Base-by-base conservation (phyloP, 495 filamentous ascomycete genomes). In the Hyaloscypha variabilis region DNA sequence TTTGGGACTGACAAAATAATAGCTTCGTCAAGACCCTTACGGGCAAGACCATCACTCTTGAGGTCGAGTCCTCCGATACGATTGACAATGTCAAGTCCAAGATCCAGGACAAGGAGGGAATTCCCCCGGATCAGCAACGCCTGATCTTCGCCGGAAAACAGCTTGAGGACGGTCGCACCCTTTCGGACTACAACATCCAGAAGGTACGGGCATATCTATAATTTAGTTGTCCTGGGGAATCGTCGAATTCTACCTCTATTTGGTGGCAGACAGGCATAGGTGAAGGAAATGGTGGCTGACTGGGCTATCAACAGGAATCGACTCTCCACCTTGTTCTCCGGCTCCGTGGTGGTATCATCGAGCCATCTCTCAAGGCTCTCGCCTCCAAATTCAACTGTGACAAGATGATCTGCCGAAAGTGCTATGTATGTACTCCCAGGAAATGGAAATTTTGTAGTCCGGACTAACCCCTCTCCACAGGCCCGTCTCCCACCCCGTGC, bases 361-460 rank as follows among this genome's bases (percentile, higher is more conserved):
- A 99, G 86, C 95, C 95, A 74, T 97, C 93, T 73, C 88, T 99
- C 74, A 99, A 99, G 88, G 96, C 93, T 66, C 90, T 99, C 69
- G 95, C 95, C 71, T 91, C 88, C 83, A 97, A 97, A 86, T 98
- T 93, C 88, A 99, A 99, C 87, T 97, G 94, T 90, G 95, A 99
- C 68, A 99, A 99, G 91, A 91, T 91, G 88, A 97, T 99, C 82
- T 99, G 95, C 91, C 94, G 95, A 84, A 97, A 99, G 88, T 99
- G 94, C 89, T 97, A 97, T 81, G 91, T 93, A 85, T 72, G 89
- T 88, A 57, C 24, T 54, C 58, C 66, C 69, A 54, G 19, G 51
- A 19, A 26, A 28, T 58, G 29, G n/a, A 14, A 51, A 24, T 11
- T 17, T 14, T 10, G 11, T 50, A 8, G 5, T 57, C 49, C 50